Evolutionary conservation across 2,329 filamentous ascomycete species (phyloP).

Genomic region (Fusarium xyrophilum): DNA sequence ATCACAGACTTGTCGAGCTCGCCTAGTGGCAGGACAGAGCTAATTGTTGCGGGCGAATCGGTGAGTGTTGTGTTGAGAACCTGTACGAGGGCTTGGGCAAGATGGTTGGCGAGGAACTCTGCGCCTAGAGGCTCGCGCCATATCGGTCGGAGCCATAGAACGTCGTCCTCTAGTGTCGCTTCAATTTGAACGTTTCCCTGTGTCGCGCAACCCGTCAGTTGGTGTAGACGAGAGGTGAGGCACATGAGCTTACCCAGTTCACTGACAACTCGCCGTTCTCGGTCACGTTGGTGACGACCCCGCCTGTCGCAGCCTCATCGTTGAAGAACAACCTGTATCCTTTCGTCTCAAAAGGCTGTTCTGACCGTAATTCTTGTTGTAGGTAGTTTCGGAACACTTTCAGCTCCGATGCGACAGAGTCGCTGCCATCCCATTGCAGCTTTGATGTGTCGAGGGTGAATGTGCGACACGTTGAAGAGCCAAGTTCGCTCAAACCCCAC

Average conservation of each 20-base stretch:
- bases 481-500: slow-evolving; percentile 31
- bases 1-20: slow-evolving; percentile 35
- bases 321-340: slow-evolving; percentile 32
- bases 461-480: slow-evolving; percentile 14
- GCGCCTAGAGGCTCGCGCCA: slow-evolving; percentile 39
- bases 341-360: background rate
- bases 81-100: slow-evolving; percentile 32
- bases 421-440: slow-evolving; percentile 28
- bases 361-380: slow-evolving; percentile 18
- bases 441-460: slow-evolving; percentile 36
- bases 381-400: slow-evolving; percentile 26
- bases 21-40: slow-evolving; percentile 30
- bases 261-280: slow-evolving; percentile 23
- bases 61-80: slow-evolving; percentile 37
- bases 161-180: slow-evolving; percentile 23
- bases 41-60: slow-evolving; percentile 8
- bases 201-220: slow-evolving; percentile 4
- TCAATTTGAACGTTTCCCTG: slow-evolving; percentile 39
- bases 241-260: slow-evolving; percentile 30
- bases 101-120: slow-evolving; percentile 37
- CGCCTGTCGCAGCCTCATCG: slow-evolving; percentile 31
- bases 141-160: slow-evolving; percentile 30
- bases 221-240: background rate
- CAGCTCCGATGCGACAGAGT: slow-evolving; percentile 28
- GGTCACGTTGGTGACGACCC: slow-evolving; percentile 9